Evolutionary conservation across 306 rosid genomes (phyloP).

Genomic region (Lagenaria siceraria): DNA sequence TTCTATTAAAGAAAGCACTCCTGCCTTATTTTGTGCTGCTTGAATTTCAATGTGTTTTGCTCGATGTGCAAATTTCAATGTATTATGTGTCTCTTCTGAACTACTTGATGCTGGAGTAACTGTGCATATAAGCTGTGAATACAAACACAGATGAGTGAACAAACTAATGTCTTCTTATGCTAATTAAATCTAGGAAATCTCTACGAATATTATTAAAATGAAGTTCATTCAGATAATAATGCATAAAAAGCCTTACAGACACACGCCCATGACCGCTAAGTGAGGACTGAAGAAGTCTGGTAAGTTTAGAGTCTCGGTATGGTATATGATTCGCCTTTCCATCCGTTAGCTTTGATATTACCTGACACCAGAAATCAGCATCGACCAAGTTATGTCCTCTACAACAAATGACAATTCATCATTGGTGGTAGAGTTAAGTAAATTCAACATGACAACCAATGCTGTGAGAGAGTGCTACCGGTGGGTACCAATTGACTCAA

Average conservation of each 20-base stretch:
- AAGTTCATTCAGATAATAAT: slow-evolving; percentile 13
- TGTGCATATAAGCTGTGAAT: slow-evolving; percentile 85
- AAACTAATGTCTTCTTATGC: slow-evolving; percentile 13
- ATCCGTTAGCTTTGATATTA: slow-evolving; percentile 92
- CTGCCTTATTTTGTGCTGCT: slow-evolving; percentile 89
- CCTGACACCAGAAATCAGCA: slow-evolving; percentile 39
- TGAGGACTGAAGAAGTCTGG: slow-evolving; percentile 90
- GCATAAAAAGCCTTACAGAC: slow-evolving; percentile 59
- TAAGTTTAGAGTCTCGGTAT: slow-evolving; percentile 91
- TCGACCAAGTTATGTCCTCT: not conserved
- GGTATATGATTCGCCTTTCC: slow-evolving; percentile 82
- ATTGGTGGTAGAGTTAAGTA: not conserved
- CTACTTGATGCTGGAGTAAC: slow-evolving; percentile 97
- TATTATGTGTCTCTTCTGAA: slow-evolving; percentile 92
- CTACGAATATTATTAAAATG: not conserved
- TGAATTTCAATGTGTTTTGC: slow-evolving; percentile 94
- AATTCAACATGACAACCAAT: not conserved
- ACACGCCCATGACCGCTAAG: slow-evolving; percentile 97
- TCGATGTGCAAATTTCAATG: slow-evolving; percentile 94
- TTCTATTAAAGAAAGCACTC: not conserved
- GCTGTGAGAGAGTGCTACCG: not conserved
- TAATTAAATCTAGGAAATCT: not conserved
- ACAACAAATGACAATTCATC: not conserved
- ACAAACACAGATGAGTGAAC: slow-evolving; percentile 12
- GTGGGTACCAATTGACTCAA: not conserved